Conservation (phyloP, 2,329 filamentous ascomycete species). For the Apiospora koreana region DNA sequence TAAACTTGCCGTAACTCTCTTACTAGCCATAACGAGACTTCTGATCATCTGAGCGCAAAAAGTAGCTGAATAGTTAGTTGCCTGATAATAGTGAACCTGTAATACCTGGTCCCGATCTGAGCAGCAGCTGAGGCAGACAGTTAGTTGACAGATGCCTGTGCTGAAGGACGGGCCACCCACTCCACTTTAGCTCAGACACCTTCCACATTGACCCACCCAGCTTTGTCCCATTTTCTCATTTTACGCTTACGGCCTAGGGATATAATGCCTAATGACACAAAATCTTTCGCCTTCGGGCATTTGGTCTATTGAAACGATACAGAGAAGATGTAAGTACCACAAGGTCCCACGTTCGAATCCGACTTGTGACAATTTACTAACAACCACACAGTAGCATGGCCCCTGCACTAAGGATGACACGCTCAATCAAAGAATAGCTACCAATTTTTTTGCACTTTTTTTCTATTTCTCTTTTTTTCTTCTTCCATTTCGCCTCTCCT, state of each 20-base stretch:
- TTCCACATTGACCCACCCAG: too few species aligned
- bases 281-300: constrained; percentile 32
- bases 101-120: too few species aligned
- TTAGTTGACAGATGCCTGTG: too few species aligned
- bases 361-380: constrained; percentile 15
- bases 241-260: not conserved
- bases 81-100: not conserved
- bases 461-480: not conserved
- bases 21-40: not conserved
- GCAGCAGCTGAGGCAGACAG: too few species aligned
- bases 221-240: too few species aligned
- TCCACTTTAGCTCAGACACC: not conserved
- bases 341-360: constrained; percentile 5
- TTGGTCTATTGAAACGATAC: constrained; percentile 37
- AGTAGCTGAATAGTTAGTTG: not conserved
- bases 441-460: constrained; percentile 57
- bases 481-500: too few species aligned
- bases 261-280: not conserved
- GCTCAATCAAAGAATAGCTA: constrained; percentile 75
- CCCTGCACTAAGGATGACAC: constrained; percentile 94
- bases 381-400: constrained; percentile 63
- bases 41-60: not conserved
- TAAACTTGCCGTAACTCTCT: not conserved
- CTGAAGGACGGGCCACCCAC: not conserved
- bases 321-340: constrained; percentile 19